Percentiles rank a stretch among this genome's conserved stretches.
Conservation (phyloP, 768 basidiomycete genomes). For the Auriscalpium orientale region DNA sequence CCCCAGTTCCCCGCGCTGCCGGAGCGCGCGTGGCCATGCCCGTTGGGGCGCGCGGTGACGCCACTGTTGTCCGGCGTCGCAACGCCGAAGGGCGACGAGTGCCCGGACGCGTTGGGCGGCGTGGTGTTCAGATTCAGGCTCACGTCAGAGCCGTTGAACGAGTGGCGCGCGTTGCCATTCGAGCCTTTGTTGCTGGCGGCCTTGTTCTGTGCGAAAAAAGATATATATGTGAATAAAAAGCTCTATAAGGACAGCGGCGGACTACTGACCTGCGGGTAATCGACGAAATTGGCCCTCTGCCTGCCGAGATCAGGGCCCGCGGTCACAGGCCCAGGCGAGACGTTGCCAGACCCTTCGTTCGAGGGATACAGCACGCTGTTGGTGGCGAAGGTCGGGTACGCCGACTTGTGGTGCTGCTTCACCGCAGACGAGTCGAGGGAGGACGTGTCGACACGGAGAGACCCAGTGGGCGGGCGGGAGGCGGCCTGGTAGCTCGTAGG, state of each 20-base stretch:
- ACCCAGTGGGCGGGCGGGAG: constrained; percentile 54
- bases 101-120: constrained; percentile 45
- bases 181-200: constrained; percentile 34
- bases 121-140: constrained; percentile 47
- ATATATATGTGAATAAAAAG: constrained; percentile 2
- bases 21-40: constrained; percentile 53
- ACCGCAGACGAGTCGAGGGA: constrained; percentile 44
- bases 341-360: constrained; percentile 49
- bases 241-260: not conserved
- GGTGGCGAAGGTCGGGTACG: constrained; percentile 56
- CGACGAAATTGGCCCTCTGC: constrained; percentile 65
- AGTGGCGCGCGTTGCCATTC: constrained; percentile 56
- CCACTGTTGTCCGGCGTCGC: constrained; percentile 30
- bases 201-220: constrained; percentile 27
- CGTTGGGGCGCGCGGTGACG: constrained; percentile 39
- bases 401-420: constrained; percentile 70
- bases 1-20: constrained; percentile 82
- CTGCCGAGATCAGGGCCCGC: constrained; percentile 82
- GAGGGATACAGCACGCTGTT: constrained; percentile 52
- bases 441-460: constrained; percentile 69
- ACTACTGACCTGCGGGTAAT: constrained; percentile 54
- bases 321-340: constrained; percentile 75
- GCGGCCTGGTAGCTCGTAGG: constrained; percentile 34
- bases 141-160: constrained; percentile 66
- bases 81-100: constrained; percentile 32